phyloP scores from a whole-genome alignment of 2,329 filamentous ascomycete genomes.

The Ophiostoma himal-ulmi region DNA sequence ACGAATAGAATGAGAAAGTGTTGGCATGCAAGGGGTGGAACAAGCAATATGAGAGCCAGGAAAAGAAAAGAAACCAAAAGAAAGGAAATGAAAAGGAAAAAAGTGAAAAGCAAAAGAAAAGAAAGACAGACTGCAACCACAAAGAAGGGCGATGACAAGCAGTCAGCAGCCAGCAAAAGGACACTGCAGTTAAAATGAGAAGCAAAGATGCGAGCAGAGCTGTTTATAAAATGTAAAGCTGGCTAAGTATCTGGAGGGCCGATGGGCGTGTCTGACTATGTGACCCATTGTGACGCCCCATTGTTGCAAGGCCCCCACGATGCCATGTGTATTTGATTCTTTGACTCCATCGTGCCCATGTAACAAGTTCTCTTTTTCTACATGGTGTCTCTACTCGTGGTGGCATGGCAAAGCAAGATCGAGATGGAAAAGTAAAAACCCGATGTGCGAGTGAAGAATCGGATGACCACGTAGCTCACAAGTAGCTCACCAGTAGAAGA shows the following conservation, averaged over 20 bases:
- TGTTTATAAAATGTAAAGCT: no score
- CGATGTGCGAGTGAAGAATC: no score
- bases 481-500: no score
- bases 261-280: no score
- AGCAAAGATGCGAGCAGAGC: no score
- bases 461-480: no score
- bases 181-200: not conserved
- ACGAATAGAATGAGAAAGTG: not conserved
- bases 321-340: not conserved
- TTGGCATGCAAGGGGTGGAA: not conserved
- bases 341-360: no score
- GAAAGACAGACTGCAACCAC: slow-evolving; percentile 3
- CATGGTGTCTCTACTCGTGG: not conserved
- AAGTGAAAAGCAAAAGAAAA: not conserved
- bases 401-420: not conserved
- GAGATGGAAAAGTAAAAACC: not conserved
- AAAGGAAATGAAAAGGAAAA: slow-evolving; percentile 6
- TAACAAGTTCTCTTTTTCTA: not conserved
- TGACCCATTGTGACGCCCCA: no score
- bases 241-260: no score
- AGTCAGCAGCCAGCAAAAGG: not conserved
- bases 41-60: not conserved
- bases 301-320: not conserved
- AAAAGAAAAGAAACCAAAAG: not conserved
- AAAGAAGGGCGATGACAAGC: not conserved